Evolutionary conservation across 768 basidiomycete species (phyloP), one percentile per base, ranked within the genome.

Genomic region (Ramaria rubella): DNA sequence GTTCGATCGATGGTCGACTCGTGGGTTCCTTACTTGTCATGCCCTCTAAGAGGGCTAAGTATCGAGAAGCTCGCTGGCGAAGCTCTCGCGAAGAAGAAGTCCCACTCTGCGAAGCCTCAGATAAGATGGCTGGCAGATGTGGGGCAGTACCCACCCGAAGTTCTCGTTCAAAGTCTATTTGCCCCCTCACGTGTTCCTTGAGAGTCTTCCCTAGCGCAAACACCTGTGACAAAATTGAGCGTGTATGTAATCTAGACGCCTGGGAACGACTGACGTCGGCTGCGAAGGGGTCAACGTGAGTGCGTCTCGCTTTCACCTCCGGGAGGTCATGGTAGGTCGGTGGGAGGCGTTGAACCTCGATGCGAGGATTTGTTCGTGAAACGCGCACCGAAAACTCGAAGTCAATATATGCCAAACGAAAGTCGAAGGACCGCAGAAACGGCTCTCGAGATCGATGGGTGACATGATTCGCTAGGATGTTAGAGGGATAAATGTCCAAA

Each of bases 351-450:
- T 26, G 52, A 9, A 33, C 38, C 9, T 54, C 52, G 43, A 54
- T 40, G 14, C 24, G 29, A 26, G 36, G 43, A 17, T 6, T 15
- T 21, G 17, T 19, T 1, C 12, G 34, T 15, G 52, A 54, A 29
- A 54, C 34, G 33, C 40, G 24, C 21, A 40, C n/a, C 43, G 52
- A 40, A 31, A 54, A 54, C 40, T 54, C 52, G 29, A 43, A 54
- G 43, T 54, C 50, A 45, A 40, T 54, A 34, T 24, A 54, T 29
- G 52, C 52, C 24, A 54, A 33, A 8, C 52, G 34, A 26, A 21
- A 43, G 21, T 54, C 40, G 27, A 54, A 54, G 8, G 21, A 29
- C 7, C 33, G 52, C 21, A 54, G 23, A 40, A 54, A 54, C 33
- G 52, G 38, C n/a, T n/a, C 23, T 15, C 23, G 24, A 7, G 52